Evolutionary conservation across 1,284 basidiomycete genomes (phyloP).

Genomic region (Ceraceosorus bombacis): DNA sequence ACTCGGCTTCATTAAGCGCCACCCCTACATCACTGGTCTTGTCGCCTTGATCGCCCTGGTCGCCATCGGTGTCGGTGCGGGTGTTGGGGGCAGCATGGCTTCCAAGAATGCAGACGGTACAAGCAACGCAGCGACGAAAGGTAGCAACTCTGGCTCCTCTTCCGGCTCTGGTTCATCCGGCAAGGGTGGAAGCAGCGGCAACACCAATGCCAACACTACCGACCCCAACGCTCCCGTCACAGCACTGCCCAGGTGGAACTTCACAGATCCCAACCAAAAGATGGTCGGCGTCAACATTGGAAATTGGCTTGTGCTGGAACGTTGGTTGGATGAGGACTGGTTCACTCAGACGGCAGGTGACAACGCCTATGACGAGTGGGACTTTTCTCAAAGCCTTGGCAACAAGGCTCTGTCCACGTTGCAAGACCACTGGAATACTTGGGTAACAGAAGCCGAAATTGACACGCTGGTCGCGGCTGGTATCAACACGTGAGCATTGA

Average conservation of each 20-base stretch:
- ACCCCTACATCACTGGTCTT: constrained; percentile 14
- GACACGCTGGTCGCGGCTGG: constrained; percentile 39
- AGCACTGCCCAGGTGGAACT: constrained; percentile 38
- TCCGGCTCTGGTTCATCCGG: constrained; percentile 3
- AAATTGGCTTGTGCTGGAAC: constrained; percentile 44
- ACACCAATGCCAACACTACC: constrained; percentile 7
- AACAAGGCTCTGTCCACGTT: constrained; percentile 26
- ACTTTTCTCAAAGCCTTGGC: constrained; percentile 40
- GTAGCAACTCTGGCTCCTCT: constrained; percentile 1
- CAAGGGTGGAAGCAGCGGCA: constrained; percentile 5
- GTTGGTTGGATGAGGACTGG: constrained; percentile 51
- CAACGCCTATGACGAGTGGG: constrained; percentile 49
- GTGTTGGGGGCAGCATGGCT: constrained; percentile 17
- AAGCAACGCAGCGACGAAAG: constrained; percentile 5
- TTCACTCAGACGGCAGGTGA: constrained; percentile 43
- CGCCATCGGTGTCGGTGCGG: constrained; percentile 21
- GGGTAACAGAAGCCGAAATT: constrained; percentile 50
- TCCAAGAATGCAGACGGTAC: constrained; percentile 19
- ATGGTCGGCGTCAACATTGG: constrained; percentile 44
- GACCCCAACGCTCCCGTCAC: constrained; percentile 20
- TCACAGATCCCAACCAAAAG: constrained; percentile 41
- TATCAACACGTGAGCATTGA: constrained; percentile 49
- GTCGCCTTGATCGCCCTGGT: constrained; percentile 18
- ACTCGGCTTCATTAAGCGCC: constrained; percentile 1
- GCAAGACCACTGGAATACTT: constrained; percentile 46